Evolutionary conservation across 768 basidiomycete genomes (phyloP), one percentile per base, ranked within the genome.

Genomic region (Rhizopogon vinicolor): DNA sequence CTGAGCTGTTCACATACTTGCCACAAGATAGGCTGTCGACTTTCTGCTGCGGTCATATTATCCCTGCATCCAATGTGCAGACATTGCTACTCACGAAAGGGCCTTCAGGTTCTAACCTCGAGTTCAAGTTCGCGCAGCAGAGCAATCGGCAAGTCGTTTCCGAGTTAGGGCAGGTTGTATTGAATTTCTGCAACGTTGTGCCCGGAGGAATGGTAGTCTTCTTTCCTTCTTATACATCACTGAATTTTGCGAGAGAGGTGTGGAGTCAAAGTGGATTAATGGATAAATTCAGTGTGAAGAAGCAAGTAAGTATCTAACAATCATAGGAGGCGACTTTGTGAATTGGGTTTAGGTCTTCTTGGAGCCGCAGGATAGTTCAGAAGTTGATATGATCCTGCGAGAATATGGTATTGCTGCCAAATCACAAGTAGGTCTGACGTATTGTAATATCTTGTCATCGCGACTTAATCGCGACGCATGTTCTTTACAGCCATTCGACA

Each of bases 121-220:
- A 87, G 60, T 97, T 94, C 75, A 95, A 89, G 66, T 89, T 84
- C 45, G 81, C 82, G 3, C 85, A 82, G 59, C 84, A 92, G 55
- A 78, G 78, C 13, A 83, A 95, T 63, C 74, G 76, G 12, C 65
- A 66, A n/a, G 70, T 86, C 52, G 89, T 93, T 60, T 74, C 76
- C 13, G 95, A 98, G 62, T 78, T 98, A 2, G 95, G 94, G 0
- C 87, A 91, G 54, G 79, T 90, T 12, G 67, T 99, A 44, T 65
- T 84, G n/a, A 98, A 96, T 63, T 82, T 93, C 46, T 76, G 83
- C 19, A 85, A 79, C 35, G 68, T 96, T 16, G 80, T 95, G 5
- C 90, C 94, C 0, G 86, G 85, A 18, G 96, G 96, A 0, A 81
- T 98, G 72, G 89, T 98, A 18, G 87, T 97, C 7, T 99, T 99